phyloP scores from a whole-genome alignment of 371 early-diverging fungal species.

The Syncephalis fuscata region DNA sequence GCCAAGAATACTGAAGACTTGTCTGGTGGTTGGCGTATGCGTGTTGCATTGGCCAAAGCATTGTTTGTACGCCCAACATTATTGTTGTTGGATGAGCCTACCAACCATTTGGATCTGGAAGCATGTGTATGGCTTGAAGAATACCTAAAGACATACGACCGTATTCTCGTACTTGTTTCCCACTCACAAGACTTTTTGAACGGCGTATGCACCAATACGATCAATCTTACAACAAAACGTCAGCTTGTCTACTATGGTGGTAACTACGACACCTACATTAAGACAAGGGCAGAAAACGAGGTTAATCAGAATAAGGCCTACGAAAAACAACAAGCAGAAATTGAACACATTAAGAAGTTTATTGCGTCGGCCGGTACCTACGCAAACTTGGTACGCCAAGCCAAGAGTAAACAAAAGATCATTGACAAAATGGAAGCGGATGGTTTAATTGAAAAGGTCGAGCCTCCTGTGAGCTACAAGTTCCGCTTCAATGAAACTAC shows the following conservation, averaged over 20 bases:
- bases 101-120: slow-evolving; percentile 95
- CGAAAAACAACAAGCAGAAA: slow-evolving; percentile 95
- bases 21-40: slow-evolving; percentile 99
- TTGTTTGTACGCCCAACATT: slow-evolving; percentile 93
- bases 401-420: slow-evolving; percentile 97
- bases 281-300: slow-evolving; percentile 85
- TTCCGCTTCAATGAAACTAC: slow-evolving; percentile 77
- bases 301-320: slow-evolving; percentile 96
- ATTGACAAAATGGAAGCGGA: slow-evolving; percentile 99
- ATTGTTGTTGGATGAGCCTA: slow-evolving; percentile 93
- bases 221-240: slow-evolving; percentile 74
- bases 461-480: slow-evolving; percentile 48
- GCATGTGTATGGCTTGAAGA: slow-evolving; percentile 97
- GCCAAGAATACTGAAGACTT: slow-evolving; percentile 80
- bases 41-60: slow-evolving; percentile 93
- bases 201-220: slow-evolving; percentile 91
- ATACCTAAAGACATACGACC: slow-evolving; percentile 84
- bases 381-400: slow-evolving; percentile 96
- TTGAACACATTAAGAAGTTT: slow-evolving; percentile 96
- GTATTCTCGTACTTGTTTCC: slow-evolving; percentile 89
- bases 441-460: slow-evolving; percentile 82
- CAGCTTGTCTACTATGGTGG: slow-evolving; percentile 91
- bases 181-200: slow-evolving; percentile 99
- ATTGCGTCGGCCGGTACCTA: slow-evolving; percentile 98
- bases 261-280: slow-evolving; percentile 93